Conservation (phyloP, 23 red algal species). For the Gracilariopsis chorda region DNA sequence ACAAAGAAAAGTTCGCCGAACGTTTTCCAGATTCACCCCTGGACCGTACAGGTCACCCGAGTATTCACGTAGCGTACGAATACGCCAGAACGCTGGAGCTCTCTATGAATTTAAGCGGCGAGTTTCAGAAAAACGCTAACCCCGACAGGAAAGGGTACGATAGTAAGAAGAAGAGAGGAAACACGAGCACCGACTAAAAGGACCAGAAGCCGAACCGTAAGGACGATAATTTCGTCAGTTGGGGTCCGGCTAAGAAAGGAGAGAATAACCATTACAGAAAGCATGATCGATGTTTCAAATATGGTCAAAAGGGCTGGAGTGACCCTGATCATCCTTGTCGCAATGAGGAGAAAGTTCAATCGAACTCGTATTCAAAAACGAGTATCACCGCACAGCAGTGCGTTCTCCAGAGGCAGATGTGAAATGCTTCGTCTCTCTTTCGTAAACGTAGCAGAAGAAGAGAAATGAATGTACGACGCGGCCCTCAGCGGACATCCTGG, state of each 20-base stretch:
- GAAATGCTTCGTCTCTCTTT: background rate
- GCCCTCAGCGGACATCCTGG: background rate
- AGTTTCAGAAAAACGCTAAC: too few species aligned
- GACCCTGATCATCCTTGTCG: background rate
- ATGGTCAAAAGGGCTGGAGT: background rate
- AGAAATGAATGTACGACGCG: background rate
- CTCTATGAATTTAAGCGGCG: too few species aligned
- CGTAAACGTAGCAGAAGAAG: background rate
- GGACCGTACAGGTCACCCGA: too few species aligned
- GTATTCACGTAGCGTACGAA: too few species aligned
- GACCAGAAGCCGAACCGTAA: too few species aligned
- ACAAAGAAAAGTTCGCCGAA: too few species aligned
- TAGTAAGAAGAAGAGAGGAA: too few species aligned
- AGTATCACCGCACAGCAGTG: background rate
- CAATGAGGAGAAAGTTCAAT: background rate
- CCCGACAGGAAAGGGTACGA: too few species aligned
- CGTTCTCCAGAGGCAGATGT: background rate
- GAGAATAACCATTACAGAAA: background rate
- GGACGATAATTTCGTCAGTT: background rate
- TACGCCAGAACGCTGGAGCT: too few species aligned
- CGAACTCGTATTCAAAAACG: background rate
- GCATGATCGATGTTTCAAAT: constrained; percentile 12
- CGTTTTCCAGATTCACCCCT: too few species aligned
- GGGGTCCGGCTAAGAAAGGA: background rate
- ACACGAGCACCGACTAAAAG: too few species aligned